Percentiles rank a stretch among this genome's conserved stretches.
Evolutionary conservation across 352 stramenopile genomes (phyloP).

Genomic region (Thalassiosira oceanica): DNA sequence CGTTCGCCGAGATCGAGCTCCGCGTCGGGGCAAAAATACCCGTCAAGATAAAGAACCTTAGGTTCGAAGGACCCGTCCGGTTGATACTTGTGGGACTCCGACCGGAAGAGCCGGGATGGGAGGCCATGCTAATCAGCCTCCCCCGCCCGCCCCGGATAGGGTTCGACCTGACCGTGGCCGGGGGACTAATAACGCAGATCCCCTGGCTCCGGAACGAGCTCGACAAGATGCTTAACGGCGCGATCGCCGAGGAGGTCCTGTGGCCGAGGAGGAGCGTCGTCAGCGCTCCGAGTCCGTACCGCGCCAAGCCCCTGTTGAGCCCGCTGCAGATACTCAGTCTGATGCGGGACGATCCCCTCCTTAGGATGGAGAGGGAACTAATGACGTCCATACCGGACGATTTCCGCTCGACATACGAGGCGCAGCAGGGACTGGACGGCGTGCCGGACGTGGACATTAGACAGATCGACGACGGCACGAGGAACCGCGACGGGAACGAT

Average conservation of each 20-base stretch:
- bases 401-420: conserved; percentile 28
- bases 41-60: conserved; percentile 53
- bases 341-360: conserved; percentile 35
- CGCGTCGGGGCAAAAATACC: conserved; percentile 39
- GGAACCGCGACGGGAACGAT: conserved; percentile 1
- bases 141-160: conserved; percentile 40
- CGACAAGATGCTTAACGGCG: conserved; percentile 36
- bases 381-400: conserved; percentile 45
- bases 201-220: conserved; percentile 53
- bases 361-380: conserved; percentile 32
- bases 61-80: conserved; percentile 49
- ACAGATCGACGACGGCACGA: conserved; percentile 4
- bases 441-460: conserved; percentile 36
- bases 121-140: conserved; percentile 49
- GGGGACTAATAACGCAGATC: conserved; percentile 54
- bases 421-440: conserved; percentile 7
- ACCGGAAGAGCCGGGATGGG: conserved; percentile 37
- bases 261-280: conserved; percentile 42
- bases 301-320: conserved; percentile 39
- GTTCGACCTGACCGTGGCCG: conserved; percentile 54
- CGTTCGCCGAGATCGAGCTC: conserved; percentile 37
- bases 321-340: conserved; percentile 35
- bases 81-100: conserved; percentile 45
- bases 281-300: conserved; percentile 25
- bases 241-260: conserved; percentile 39